phyloP scores from a whole-genome alignment of 2,329 filamentous ascomycete genomes.

The Neoscytalidium dimidiatum region DNA sequence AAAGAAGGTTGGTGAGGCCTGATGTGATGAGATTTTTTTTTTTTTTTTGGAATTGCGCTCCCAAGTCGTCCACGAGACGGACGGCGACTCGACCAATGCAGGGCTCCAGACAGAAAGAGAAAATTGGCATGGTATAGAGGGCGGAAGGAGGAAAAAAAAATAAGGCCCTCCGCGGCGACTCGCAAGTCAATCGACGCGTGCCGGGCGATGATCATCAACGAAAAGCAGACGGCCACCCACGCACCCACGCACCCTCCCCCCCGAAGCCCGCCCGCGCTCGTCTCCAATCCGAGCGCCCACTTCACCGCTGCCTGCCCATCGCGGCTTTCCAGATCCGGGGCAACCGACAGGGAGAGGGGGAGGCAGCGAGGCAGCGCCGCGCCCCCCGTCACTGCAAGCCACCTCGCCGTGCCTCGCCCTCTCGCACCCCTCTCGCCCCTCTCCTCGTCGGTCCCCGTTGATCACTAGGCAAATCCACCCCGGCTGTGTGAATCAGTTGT shows the following conservation, averaged over 20 bases:
- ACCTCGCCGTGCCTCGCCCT: background rate
- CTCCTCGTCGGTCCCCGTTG: background rate
- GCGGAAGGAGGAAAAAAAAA: background rate
- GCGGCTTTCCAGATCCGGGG: conserved; percentile 3
- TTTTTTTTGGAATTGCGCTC: background rate
- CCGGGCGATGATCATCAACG: background rate
- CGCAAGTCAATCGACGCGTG: background rate
- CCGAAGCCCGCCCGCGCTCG: background rate
- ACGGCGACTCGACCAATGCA: background rate
- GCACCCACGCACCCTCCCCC: background rate
- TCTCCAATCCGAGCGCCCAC: background rate
- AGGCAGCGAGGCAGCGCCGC: background rate
- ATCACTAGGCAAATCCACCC: conserved; percentile 3
- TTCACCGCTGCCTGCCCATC: background rate
- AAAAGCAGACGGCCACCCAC: background rate
- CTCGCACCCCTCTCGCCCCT: background rate
- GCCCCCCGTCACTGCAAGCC: background rate
- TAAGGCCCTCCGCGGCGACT: background rate
- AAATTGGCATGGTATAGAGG: background rate
- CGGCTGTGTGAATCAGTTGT: conserved; percentile 15
- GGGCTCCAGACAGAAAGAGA: background rate
- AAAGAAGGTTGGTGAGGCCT: conserved; percentile 16
- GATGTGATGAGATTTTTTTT: background rate
- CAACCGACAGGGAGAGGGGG: background rate
- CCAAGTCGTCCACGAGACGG: background rate